phyloP scores from a whole-genome alignment of 129 eudicot species.

The Chrysanthemum seticuspe region DNA sequence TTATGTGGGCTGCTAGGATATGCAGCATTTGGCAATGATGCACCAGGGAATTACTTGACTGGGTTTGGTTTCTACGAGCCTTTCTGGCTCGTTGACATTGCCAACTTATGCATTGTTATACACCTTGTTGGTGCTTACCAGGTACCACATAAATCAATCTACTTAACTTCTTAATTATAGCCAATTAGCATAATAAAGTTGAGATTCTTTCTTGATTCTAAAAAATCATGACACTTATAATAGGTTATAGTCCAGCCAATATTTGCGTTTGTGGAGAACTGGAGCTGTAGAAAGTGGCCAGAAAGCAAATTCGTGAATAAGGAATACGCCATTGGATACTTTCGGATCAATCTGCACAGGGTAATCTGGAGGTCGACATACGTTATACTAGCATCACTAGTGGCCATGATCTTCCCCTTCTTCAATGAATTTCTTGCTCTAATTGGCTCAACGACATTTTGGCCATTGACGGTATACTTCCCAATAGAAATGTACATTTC shows the following conservation, averaged over 20 bases:
- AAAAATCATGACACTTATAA: not conserved
- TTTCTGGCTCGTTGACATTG: conserved; percentile 64
- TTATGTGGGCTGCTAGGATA: conserved; percentile 59
- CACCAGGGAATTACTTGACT: conserved; percentile 58
- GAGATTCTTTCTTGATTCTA: not conserved
- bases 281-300: conserved; percentile 49
- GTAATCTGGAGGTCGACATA: conserved; percentile 61
- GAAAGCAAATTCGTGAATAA: conserved; percentile 34
- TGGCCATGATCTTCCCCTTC: conserved; percentile 61
- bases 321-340: conserved; percentile 32
- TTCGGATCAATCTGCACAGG: conserved; percentile 42
- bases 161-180: too few species aligned
- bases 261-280: conserved; percentile 46
- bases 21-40: conserved; percentile 66
- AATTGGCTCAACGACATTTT: conserved; percentile 55
- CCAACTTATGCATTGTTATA: conserved; percentile 53
- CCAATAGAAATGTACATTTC: conserved; percentile 69
- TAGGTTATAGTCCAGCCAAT: conserved; percentile 61
- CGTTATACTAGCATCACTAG: conserved; percentile 41
- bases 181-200: not conserved
- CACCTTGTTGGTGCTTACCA: conserved; percentile 80
- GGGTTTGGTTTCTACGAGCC: conserved; percentile 51
- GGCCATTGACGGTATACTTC: conserved; percentile 38
- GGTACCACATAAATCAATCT: conserved; percentile 24
- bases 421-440: conserved; percentile 68